Evolutionary conservation across 768 basidiomycete genomes (phyloP), one percentile per base, ranked within the genome.

Genomic region (Gelatoporia subvermispora): DNA sequence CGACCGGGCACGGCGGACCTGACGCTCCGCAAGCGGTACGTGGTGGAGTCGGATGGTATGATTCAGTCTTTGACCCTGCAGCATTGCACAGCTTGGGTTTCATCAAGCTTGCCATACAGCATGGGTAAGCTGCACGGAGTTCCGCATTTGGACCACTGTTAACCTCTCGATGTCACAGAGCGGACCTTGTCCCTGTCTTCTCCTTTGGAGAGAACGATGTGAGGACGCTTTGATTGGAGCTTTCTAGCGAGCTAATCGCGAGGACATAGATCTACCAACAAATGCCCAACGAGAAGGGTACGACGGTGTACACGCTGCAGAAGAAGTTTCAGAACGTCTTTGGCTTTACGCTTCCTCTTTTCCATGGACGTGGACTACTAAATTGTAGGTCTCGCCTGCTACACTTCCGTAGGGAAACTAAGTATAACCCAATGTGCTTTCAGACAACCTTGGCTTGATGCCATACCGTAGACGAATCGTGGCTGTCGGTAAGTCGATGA

Each of bases 181-280:
- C 96, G 35, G 92, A 94, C 60, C 74, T 99, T 10, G 96, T 99
- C 0, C 96, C 96, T 0, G 94, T 97, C 3, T 98, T 99, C 62
- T 94, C 92, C 4, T 99, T 99, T 58, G 96, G 96, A 11, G 96
- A 99, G 72, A 98, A 98, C 64, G 96, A 98, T 65, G 94, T 94
- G 52, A 61, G 81, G 75, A 8, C 36, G 24, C 41, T 11, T 31
- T 23, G n/a, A 15, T 23, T 52, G 43, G 43, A 10, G 21, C 22
- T 35, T 16, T 17, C 25, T 18, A 2, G 24, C 35, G 9, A 21
- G 10, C 18, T 28, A 3, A 31, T n/a, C 20, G 5, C 28, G 28
- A 31, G 28, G 28, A 31, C 13, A n/a, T 60, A 97, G 93, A 96
- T 99, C 44, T 99, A 91, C 59, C 78, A 94, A 53, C 95, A 99